A percentile compares a stretch with the other conserved stretches of the same genome.
Evolutionary conservation across 2,329 filamentous ascomycete genomes (phyloP).

Genomic region (Zopfia rhizophila): DNA sequence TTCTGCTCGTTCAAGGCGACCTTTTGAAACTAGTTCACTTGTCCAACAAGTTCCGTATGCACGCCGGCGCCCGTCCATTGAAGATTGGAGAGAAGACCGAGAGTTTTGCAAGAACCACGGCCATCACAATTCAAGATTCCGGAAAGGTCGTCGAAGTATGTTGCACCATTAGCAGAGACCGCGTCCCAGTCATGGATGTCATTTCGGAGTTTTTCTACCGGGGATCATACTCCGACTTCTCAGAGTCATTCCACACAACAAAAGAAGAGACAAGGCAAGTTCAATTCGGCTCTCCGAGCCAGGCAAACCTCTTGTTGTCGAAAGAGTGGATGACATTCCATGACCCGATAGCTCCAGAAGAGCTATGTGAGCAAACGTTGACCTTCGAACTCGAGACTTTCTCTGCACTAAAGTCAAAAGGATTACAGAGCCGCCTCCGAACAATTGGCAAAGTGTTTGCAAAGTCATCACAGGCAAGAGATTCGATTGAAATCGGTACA

Average conservation of each 20-base stretch:
- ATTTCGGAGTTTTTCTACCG: slow-evolving; percentile 28
- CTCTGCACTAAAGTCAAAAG: slow-evolving; percentile 16
- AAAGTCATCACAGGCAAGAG: slow-evolving; percentile 3
- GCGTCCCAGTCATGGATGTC: slow-evolving; percentile 24
- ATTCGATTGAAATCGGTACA: slow-evolving; percentile 14
- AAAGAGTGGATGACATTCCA: slow-evolving; percentile 23
- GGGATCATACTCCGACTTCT: slow-evolving; percentile 24
- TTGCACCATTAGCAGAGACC: slow-evolving; percentile 22
- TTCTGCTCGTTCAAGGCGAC: slow-evolving; percentile 23
- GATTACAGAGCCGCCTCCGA: slow-evolving; percentile 11
- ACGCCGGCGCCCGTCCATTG: slow-evolving; percentile 12
- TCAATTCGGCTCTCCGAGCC: slow-evolving; percentile 10
- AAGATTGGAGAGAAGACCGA: slow-evolving; percentile 22
- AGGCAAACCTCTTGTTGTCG: slow-evolving; percentile 18
- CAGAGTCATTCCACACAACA: slow-evolving; percentile 18
- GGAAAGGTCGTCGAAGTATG: slow-evolving; percentile 26
- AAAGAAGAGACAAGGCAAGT: slow-evolving; percentile 19
- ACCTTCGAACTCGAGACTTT: slow-evolving; percentile 22
- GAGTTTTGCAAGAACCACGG: slow-evolving; percentile 13
- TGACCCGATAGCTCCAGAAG: slow-evolving; percentile 12
- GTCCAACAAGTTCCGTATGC: slow-evolving; percentile 26
- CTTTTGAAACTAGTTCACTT: slow-evolving; percentile 28
- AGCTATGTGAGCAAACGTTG: slow-evolving; percentile 20
- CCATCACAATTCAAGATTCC: slow-evolving; percentile 18
- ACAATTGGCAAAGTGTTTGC: slow-evolving; percentile 20